These are phyloP conservation scores for Quambalaria eucalypti DNA, from an alignment of 1,284 basidiomycete species.

Conservation along the genomic window DNA sequence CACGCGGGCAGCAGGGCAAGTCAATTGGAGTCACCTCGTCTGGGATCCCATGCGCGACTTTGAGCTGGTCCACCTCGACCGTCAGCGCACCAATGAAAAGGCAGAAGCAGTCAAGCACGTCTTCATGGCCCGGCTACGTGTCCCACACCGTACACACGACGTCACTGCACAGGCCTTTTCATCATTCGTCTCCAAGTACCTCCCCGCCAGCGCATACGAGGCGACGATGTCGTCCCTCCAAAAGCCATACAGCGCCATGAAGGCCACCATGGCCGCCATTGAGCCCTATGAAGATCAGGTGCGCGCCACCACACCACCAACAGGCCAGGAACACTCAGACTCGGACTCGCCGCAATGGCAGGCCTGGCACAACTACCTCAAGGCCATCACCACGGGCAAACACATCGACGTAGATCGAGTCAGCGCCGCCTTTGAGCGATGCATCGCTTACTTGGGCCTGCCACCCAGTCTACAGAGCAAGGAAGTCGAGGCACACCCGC, in stretches of 20 bases:
- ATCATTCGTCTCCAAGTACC: slow-evolving; percentile 24
- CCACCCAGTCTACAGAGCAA: background rate
- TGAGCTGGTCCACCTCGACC: slow-evolving; percentile 14
- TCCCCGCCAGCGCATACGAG: slow-evolving; percentile 34
- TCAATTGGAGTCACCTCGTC: slow-evolving; percentile 15
- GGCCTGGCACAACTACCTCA: slow-evolving; percentile 7
- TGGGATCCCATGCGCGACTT: slow-evolving; percentile 32
- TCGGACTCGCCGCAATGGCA: slow-evolving; percentile 16
- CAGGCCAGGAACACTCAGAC: slow-evolving; percentile 6
- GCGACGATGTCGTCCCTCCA: slow-evolving; percentile 27
- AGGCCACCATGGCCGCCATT: slow-evolving; percentile 8
- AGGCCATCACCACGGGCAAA: background rate
- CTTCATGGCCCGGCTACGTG: slow-evolving; percentile 25
- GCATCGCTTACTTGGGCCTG: background rate
- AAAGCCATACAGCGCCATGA: slow-evolving; percentile 14
- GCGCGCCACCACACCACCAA: slow-evolving; percentile 7
- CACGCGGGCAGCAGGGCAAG: slow-evolving; percentile 6
- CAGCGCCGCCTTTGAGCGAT: slow-evolving; percentile 5
- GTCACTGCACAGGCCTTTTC: slow-evolving; percentile 31
- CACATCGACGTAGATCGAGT: slow-evolving; percentile 1
- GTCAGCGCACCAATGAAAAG: slow-evolving; percentile 5
- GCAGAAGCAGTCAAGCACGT: slow-evolving; percentile 22
- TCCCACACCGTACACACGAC: slow-evolving; percentile 22
- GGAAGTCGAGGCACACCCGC: background rate
- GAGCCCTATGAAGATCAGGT: slow-evolving; percentile 25